Evolutionary conservation across 345 rosid species (phyloP).

Genomic region (Rhizophora mangle): DNA sequence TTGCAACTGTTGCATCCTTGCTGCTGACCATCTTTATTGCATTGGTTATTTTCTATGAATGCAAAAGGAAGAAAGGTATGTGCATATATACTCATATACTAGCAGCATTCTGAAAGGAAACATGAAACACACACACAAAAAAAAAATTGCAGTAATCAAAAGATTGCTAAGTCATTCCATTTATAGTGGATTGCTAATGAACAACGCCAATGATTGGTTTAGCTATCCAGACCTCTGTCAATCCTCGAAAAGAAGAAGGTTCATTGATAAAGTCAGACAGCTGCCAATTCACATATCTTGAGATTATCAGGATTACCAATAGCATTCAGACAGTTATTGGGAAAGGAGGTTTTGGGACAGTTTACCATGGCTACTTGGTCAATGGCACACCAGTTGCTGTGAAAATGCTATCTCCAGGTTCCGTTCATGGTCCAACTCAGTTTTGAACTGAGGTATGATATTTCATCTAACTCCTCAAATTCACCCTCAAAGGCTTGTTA

Average conservation of each 20-base stretch:
- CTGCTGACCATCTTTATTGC: constrained; percentile 27
- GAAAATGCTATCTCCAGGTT: constrained; percentile 33
- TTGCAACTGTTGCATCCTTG: constrained; percentile 25
- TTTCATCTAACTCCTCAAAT: not conserved
- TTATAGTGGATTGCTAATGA: not conserved
- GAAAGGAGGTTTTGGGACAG: constrained; percentile 37
- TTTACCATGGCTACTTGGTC: constrained; percentile 31
- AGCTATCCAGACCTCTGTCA: not conserved
- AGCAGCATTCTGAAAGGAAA: no score
- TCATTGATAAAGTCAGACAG: constrained; percentile 10
- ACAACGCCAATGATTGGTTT: not conserved
- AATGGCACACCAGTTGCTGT: constrained; percentile 34
- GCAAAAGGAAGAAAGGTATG: constrained; percentile 25
- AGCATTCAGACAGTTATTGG: constrained; percentile 33
- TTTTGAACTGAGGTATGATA: constrained; percentile 30
- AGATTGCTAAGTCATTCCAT: no score
- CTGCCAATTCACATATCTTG: constrained; percentile 20
- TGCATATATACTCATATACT: not conserved
- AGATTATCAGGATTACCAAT: constrained; percentile 30
- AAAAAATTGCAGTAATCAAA: no score
- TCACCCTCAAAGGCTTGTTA: no score
- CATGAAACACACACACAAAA: no score
- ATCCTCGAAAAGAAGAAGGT: constrained; percentile 8
- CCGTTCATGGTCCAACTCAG: constrained; percentile 25
- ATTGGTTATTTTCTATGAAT: constrained; percentile 15